Evolutionary conservation across 1,284 basidiomycete genomes (phyloP).

Genomic region (Cutaneotrichosporon cutaneum): DNA sequence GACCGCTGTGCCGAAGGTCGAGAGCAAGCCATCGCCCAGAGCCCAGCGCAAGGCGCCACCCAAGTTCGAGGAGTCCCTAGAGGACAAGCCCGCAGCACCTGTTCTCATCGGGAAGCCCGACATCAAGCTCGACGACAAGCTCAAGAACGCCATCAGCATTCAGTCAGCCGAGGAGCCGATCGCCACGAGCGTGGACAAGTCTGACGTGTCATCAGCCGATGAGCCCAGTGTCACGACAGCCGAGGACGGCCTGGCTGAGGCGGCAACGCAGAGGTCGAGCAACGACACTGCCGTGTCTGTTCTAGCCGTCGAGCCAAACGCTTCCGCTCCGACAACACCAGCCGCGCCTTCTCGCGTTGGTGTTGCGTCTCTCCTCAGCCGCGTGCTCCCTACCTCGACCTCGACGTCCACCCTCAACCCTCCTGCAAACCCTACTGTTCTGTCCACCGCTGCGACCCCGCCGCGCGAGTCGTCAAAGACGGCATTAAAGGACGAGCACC

Average conservation of each 20-base stretch:
- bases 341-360: background rate
- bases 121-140: background rate
- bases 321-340: background rate
- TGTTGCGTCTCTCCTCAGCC: slow-evolving; percentile 16
- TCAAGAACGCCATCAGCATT: background rate
- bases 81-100: background rate
- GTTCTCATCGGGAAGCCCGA: background rate
- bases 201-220: background rate
- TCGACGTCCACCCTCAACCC: background rate
- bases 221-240: background rate
- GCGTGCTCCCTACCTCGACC: slow-evolving; percentile 10
- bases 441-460: background rate
- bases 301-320: background rate
- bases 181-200: background rate
- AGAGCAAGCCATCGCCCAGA: background rate
- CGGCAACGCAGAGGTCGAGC: background rate
- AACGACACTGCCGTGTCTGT: background rate
- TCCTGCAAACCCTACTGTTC: background rate
- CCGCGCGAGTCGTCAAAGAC: slow-evolving; percentile 5
- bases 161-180: background rate
- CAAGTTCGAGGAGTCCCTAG: background rate
- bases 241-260: background rate
- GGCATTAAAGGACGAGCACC: slow-evolving; percentile 7
- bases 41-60: background rate
- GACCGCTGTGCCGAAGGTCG: background rate